Evolutionary conservation across 495 filamentous ascomycete species (phyloP).

Genomic region (Evernia prunastri): DNA sequence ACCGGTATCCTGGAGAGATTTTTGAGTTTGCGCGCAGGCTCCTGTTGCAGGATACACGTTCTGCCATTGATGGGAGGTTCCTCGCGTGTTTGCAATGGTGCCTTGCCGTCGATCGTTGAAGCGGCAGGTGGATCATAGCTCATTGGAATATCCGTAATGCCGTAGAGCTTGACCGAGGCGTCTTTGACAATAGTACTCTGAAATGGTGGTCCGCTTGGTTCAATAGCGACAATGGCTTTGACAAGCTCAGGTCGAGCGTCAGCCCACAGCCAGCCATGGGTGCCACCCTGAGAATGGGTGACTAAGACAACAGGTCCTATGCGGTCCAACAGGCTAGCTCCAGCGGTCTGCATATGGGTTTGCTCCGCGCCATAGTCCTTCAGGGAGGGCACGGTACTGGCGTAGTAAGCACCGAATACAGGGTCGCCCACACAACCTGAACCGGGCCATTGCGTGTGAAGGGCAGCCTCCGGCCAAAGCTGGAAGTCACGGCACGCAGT

Average conservation of each 20-base stretch:
- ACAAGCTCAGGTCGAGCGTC: slow-evolving; percentile 31
- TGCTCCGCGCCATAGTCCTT: slow-evolving; percentile 23
- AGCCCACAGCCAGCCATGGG: slow-evolving; percentile 31
- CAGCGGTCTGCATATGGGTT: slow-evolving; percentile 26
- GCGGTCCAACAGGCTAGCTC: slow-evolving; percentile 32
- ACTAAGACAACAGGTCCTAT: slow-evolving; percentile 32
- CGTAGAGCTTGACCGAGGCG: slow-evolving; percentile 26
- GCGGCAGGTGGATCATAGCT: slow-evolving; percentile 27
- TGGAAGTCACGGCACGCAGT: slow-evolving; percentile 34
- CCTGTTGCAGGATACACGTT: slow-evolving; percentile 23
- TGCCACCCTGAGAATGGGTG: slow-evolving; percentile 31
- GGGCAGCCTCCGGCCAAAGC: slow-evolving; percentile 41
- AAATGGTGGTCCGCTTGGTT: slow-evolving; percentile 24
- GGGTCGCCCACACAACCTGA: slow-evolving; percentile 35
- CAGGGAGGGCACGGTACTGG: slow-evolving; percentile 29
- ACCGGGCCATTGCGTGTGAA: slow-evolving; percentile 53
- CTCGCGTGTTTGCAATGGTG: neutral
- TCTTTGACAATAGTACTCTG: neutral
- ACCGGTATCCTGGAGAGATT: slow-evolving; percentile 30
- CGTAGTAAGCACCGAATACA: slow-evolving; percentile 42
- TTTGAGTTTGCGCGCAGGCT: slow-evolving; percentile 27
- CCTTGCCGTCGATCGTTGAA: slow-evolving; percentile 10
- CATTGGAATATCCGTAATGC: slow-evolving; percentile 31
- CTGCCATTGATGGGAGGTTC: slow-evolving; percentile 13
- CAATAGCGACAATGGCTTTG: slow-evolving; percentile 30